Percentiles rank a stretch among this genome's conserved stretches.
These are phyloP conservation scores for Paraurostyla sp. DNA, from an alignment of 73 alveolate genomes.

Conservation along the genomic window DNA sequence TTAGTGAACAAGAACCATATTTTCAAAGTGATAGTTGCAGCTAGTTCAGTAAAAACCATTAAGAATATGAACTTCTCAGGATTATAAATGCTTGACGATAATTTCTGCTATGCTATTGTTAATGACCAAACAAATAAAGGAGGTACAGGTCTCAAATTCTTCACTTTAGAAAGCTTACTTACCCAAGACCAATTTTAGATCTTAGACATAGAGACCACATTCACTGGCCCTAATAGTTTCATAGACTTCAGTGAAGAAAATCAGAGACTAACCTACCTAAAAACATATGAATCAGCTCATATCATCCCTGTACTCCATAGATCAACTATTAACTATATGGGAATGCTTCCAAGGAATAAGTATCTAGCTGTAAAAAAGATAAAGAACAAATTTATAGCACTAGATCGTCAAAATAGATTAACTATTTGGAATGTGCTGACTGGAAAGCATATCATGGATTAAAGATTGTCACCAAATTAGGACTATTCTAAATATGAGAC, in stretches of 20 bases:
- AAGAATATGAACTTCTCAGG: not conserved
- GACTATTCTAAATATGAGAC: slow-evolving; percentile 1
- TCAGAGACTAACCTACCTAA: slow-evolving; percentile 24
- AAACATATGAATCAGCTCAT: slow-evolving; percentile 8
- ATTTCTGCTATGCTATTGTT: slow-evolving; percentile 41
- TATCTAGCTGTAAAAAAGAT: slow-evolving; percentile 43
- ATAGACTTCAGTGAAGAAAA: slow-evolving; percentile 51
- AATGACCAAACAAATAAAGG: not conserved
- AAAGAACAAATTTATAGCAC: slow-evolving; percentile 13
- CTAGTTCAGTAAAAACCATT: not conserved
- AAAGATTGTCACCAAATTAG: not conserved
- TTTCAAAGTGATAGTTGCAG: not conserved
- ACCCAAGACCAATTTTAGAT: not conserved
- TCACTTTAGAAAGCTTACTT: not conserved
- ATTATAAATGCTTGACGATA: slow-evolving; percentile 6
- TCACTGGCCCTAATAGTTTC: slow-evolving; percentile 13
- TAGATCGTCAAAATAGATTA: slow-evolving; percentile 25
- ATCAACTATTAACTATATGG: slow-evolving; percentile 50
- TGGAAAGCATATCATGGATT: slow-evolving; percentile 23
- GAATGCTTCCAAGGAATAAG: slow-evolving; percentile 45
- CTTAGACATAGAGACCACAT: slow-evolving; percentile 11
- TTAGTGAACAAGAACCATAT: not conserved
- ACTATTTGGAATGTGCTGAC: slow-evolving; percentile 57
- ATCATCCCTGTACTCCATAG: slow-evolving; percentile 47
- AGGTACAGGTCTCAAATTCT: slow-evolving; percentile 16